Evolutionary conservation across 2,329 filamentous ascomycete species (phyloP).

Genomic region (Cryphonectria naterciae): DNA sequence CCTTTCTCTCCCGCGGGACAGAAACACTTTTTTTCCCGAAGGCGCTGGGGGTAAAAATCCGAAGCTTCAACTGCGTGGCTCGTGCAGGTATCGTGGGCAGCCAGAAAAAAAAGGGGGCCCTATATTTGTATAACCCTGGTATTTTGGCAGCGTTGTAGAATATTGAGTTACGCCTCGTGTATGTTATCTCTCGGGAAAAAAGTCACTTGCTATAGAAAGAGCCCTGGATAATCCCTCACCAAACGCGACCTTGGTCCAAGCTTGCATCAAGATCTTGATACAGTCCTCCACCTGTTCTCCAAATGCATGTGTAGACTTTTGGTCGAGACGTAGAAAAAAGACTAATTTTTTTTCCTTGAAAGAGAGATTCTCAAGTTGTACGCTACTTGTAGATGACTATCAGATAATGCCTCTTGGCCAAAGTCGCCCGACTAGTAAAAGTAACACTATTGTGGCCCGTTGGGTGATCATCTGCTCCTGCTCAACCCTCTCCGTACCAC

Average conservation of each 20-base stretch:
- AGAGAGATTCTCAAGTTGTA: background rate
- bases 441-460: background rate
- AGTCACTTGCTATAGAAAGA: background rate
- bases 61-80: background rate
- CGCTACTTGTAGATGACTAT: background rate
- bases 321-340: background rate
- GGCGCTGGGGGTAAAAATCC: background rate
- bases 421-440: background rate
- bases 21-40: background rate
- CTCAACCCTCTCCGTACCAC: background rate
- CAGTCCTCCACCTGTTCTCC: background rate
- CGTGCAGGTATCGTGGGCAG: background rate
- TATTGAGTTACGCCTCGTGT: background rate
- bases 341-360: background rate
- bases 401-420: background rate
- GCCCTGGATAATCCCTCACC: background rate
- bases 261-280: background rate
- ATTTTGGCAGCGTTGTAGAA: background rate
- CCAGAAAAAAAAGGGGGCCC: background rate
- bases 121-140: conserved; percentile 4
- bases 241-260: background rate
- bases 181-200: background rate
- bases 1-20: background rate
- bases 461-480: background rate
- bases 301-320: background rate